Base-by-base conservation (phyloP, 140 eudicot genomes). In the Stevia rebaudiana region DNA sequence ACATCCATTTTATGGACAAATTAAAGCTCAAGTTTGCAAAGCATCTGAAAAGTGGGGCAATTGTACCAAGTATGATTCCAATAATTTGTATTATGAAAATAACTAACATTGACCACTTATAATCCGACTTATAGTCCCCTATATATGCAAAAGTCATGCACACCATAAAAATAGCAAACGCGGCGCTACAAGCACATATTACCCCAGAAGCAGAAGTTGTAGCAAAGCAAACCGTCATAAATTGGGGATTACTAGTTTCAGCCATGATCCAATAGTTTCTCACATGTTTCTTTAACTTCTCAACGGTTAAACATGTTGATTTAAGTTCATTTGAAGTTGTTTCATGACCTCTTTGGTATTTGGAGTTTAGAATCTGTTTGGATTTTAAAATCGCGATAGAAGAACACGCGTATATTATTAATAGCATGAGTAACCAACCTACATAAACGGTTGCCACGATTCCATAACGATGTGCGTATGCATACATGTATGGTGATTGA, bases 41-140 rank as follows among this genome's bases (percentile, higher is more conserved):
- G 11, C 54, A 69, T 63, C 84, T 74, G 23, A 49, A 24, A 5
- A 53, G 48, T 9, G 84, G 80, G 0, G 74, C 74, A 15, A 73
- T 39, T 1, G 65, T 68, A 12, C 83, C 83, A 4, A 48, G 7
- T 48, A 18, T 19, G 12, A 48, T 13, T 19, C 54, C 54, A 48
- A 48, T 19, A 22, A 48, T 17, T 9, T 48, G 54, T 19, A 13
- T 48, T 48, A 48, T 48, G 54, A 48, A 48, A 6, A 48, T 48
- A 22, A 48, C 54, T 48, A 18, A 19, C 28, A 2, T 48, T 8
- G 54, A 48, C 54, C 54, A 48, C 10, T 47, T 55, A 35, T 77
- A 77, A 7, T 48, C 67, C 1, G 82, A 77, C 5, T 37, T 28
- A 22, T 23, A 47, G 4, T 44, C 30, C 17, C 25, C 3, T 24